These are phyloP conservation scores for Bimuria novae-zelandiae DNA, from an alignment of 2,329 filamentous ascomycete genomes.

Conservation along the genomic window DNA sequence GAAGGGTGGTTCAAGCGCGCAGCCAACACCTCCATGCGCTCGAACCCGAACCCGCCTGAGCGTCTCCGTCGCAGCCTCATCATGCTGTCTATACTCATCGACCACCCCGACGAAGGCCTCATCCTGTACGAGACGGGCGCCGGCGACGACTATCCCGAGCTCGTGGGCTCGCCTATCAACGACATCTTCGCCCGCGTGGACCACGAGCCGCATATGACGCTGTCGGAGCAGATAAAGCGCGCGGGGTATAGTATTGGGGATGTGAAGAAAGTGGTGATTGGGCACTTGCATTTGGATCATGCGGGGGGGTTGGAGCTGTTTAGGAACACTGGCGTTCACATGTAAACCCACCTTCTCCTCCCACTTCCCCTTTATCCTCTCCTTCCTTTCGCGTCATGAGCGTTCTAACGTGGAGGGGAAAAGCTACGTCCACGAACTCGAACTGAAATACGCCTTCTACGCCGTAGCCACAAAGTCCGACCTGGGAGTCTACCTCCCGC, in stretches of 20 bases:
- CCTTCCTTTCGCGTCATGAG: no score
- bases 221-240: conserved; percentile 29
- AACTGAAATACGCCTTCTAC: conserved; percentile 46
- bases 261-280: conserved; percentile 44
- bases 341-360: conserved; percentile 10
- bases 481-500: conserved; percentile 40
- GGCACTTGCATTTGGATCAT: conserved; percentile 45
- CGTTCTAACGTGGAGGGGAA: no score
- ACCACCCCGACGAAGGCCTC: conserved; percentile 41
- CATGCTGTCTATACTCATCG: conserved; percentile 34
- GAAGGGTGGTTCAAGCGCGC: conserved; percentile 44
- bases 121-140: conserved; percentile 45
- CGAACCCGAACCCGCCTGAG: conserved; percentile 31
- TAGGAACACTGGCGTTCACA: conserved; percentile 38
- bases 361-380: background rate
- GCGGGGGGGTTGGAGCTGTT: conserved; percentile 44
- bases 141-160: conserved; percentile 37
- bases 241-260: conserved; percentile 44
- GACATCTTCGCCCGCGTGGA: conserved; percentile 42
- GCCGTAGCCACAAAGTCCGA: conserved; percentile 44
- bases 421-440: conserved; percentile 44
- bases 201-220: conserved; percentile 25
- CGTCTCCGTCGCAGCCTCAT: conserved; percentile 35
- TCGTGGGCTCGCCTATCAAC: conserved; percentile 33
- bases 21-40: conserved; percentile 31